Evolutionary conservation across 257 asterid genomes (phyloP).

Genomic region (Anisodus acutangulus): DNA sequence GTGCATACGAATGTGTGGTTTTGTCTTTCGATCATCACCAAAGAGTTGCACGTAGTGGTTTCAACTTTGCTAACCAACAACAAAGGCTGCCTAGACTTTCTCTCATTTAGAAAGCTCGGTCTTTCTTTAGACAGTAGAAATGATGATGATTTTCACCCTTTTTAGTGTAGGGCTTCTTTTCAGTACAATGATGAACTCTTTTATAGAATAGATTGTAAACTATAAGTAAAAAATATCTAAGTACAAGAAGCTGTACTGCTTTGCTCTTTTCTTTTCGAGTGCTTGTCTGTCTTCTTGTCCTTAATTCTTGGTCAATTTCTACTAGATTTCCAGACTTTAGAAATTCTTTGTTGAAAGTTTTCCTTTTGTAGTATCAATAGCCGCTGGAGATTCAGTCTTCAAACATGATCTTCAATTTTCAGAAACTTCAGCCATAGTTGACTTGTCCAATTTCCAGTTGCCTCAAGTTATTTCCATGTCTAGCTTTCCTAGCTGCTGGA

Average conservation of each 20-base stretch:
- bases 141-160: neutral
- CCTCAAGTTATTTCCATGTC: slow-evolving; percentile 13
- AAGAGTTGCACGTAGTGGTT: neutral
- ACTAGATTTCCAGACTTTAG: neutral
- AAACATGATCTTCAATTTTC: neutral
- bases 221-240: neutral
- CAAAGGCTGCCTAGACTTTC: neutral
- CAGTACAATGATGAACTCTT: neutral
- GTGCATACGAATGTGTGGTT: neutral
- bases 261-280: neutral
- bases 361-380: neutral
- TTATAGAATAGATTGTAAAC: neutral
- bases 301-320: neutral
- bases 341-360: neutral
- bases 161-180: neutral
- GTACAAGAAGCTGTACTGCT: slow-evolving; percentile 3
- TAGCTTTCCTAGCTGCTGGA: neutral
- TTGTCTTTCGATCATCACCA: neutral
- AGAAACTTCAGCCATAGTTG: neutral
- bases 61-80: neutral
- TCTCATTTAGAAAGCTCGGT: neutral
- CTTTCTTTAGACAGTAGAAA: too few species aligned
- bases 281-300: slow-evolving; percentile 15
- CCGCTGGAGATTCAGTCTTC: neutral
- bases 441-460: neutral